Conservation (phyloP, 768 basidiomycete genomes). For the Lepiota brunneoincarnata region DNA sequence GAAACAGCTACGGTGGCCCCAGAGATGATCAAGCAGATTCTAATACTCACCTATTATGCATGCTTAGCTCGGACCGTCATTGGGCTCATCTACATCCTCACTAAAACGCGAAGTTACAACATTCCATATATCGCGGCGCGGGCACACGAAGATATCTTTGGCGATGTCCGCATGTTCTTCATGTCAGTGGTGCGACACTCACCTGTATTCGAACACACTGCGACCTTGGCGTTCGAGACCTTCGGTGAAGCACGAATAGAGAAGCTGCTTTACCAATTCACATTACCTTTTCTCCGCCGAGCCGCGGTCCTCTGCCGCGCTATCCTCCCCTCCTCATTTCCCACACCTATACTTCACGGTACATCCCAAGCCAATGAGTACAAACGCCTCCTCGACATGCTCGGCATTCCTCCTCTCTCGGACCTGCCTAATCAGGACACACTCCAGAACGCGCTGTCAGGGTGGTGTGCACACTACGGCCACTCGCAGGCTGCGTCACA, state of each 20-base stretch:
- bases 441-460: conserved; percentile 82
- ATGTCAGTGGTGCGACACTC: conserved; percentile 90
- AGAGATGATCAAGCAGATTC: conserved; percentile 84
- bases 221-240: conserved; percentile 73
- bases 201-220: conserved; percentile 81
- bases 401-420: conserved; percentile 78
- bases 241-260: conserved; percentile 85
- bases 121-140: conserved; percentile 43
- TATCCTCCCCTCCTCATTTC: conserved; percentile 62
- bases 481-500: conserved; percentile 78
- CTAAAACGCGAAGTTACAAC: conserved; percentile 60
- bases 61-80: conserved; percentile 84
- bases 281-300: conserved; percentile 87
- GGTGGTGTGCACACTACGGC: conserved; percentile 90
- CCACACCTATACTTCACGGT: conserved; percentile 38
- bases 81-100: conserved; percentile 78
- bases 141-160: conserved; percentile 71
- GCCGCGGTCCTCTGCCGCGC: conserved; percentile 83
- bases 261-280: conserved; percentile 83
- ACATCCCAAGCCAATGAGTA: conserved; percentile 65
- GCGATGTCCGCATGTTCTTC: conserved; percentile 85
- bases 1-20: conserved; percentile 91
- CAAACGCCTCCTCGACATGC: conserved; percentile 64
- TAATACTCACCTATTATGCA: conserved; percentile 89
- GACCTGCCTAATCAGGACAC: conserved; percentile 82